Conservation (phyloP, 257 asterid species). For the Fraxinus excelsior region DNA sequence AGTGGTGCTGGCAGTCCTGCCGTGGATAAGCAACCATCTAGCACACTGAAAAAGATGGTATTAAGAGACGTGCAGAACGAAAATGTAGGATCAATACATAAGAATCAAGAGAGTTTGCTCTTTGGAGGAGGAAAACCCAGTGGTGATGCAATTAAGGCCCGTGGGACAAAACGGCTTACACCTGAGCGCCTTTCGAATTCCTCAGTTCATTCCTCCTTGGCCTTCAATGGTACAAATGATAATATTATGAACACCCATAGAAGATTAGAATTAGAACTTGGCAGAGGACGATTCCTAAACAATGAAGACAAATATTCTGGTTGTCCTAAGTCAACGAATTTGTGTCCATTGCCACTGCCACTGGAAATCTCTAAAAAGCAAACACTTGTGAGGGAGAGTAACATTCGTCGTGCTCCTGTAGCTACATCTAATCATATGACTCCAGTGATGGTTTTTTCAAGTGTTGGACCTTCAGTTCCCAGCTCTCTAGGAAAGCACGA, state of each 20-base stretch:
- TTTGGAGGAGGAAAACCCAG: slow-evolving; percentile 47
- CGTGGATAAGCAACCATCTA: slow-evolving; percentile 54
- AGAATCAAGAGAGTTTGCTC: slow-evolving; percentile 49
- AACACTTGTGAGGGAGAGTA: slow-evolving; percentile 41
- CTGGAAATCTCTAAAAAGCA: slow-evolving; percentile 45
- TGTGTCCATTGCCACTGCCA: slow-evolving; percentile 28
- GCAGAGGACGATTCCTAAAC: slow-evolving; percentile 64
- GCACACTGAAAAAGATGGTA: slow-evolving; percentile 58
- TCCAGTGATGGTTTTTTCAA: slow-evolving; percentile 41
- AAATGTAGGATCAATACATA: slow-evolving; percentile 41
- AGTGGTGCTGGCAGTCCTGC: slow-evolving; percentile 42
- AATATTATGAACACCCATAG: slow-evolving; percentile 77
- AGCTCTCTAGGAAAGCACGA: slow-evolving; percentile 48
- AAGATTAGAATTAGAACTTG: slow-evolving; percentile 91
- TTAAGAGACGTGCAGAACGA: slow-evolving; percentile 88
- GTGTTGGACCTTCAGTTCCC: slow-evolving; percentile 51
- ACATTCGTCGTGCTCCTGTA: slow-evolving; percentile 35
- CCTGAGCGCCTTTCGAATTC: slow-evolving; percentile 75
- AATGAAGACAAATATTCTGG: slow-evolving; percentile 50
- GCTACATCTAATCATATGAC: slow-evolving; percentile 38
- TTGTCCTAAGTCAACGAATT: slow-evolving; percentile 45
- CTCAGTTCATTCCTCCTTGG: slow-evolving; percentile 46
- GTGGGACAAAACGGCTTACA: slow-evolving; percentile 71
- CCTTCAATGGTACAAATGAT: slow-evolving; percentile 59
- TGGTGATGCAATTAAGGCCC: slow-evolving; percentile 62